Evolutionary conservation across 139 green algal genomes (phyloP).

Genomic region (Axilococcus clingmanii): DNA sequence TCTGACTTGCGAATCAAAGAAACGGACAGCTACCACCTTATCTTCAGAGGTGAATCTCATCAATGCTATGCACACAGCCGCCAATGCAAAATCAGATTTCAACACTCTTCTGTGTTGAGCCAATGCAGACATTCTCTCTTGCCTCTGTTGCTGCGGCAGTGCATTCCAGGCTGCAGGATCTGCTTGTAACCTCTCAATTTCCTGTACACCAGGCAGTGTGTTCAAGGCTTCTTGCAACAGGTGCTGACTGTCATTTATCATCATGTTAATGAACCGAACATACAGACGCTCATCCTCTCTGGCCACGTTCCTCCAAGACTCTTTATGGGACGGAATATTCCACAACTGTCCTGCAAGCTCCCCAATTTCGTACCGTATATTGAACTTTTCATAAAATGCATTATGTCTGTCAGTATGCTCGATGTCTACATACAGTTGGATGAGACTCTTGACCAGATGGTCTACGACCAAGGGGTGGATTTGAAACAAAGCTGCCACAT

Average conservation of each 20-base stretch:
- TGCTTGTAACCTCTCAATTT: conserved; percentile 40
- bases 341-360: conserved; percentile 85
- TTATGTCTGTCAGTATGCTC: conserved; percentile 58
- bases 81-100: conserved; percentile 36
- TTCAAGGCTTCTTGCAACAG: conserved; percentile 85
- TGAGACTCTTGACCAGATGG: conserved; percentile 61
- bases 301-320: conserved; percentile 23
- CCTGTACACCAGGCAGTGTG: conserved; percentile 64
- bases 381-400: conserved; percentile 95
- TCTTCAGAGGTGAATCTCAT: conserved; percentile 64
- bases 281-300: conserved; percentile 15
- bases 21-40: conserved; percentile 3
- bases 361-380: conserved; percentile 63
- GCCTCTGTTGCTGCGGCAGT: conserved; percentile 30
- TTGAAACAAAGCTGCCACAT: conserved; percentile 60
- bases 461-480: conserved; percentile 66
- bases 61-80: conserved; percentile 43
- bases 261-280: conserved; percentile 79
- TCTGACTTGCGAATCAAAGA: conserved; percentile 38
- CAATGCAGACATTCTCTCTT: conserved; percentile 20
- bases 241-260: conserved; percentile 86
- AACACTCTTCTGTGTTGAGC: conserved; percentile 4
- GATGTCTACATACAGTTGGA: conserved; percentile 84
- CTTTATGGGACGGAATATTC: conserved; percentile 21
- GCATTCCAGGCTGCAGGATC: conserved; percentile 32